Base-by-base conservation (phyloP, 2,329 filamentous ascomycete species). In the Tolypocladium inflatum region DNA sequence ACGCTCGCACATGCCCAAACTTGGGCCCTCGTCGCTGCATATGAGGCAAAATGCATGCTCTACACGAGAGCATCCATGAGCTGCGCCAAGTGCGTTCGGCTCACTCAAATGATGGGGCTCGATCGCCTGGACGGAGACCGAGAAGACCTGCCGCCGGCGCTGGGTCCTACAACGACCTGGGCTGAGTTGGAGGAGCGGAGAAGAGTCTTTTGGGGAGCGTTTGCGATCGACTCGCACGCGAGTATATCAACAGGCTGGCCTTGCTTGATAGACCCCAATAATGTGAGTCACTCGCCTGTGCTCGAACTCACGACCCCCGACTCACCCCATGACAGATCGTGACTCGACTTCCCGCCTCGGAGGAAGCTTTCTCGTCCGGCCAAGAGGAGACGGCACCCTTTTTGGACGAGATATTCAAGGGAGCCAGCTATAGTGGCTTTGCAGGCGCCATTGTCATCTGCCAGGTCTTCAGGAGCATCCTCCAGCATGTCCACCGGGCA, bases 221-320 rank as follows among this genome's bases (percentile, higher is more conserved):
- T 93, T 66, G 88, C 86, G 63, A 80, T 89, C 48, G 92, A 97
- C 70, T 83, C 89, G 33, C 95, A 95, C 72, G 87, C 90, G 2
- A 91, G 88, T 65, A 89, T 96, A 55, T 91, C 90, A 15, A 96
- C 91, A 4, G 92, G 92, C 2, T 97, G 92, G 92, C 90, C 92
- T 0, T 87, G 90, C 76, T 76, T 86, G 33, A 85, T 96, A 48
- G 86, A 95, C 62, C 81, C 90, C 59, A 78, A 78, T 67, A 90
- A 96, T 62, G 82, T 80, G 64, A 65, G 72, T 64, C n/a, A n/a
- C n/a, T n/a, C n/a, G 17, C 11, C 26, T 35, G 7, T 33, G 21
- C 39, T 9, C 26, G n/a, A 15, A 35, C 11, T 17, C 4, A 10
- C 11, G 21, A 30, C 37, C 9, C 26, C 9, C 8, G 21, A 19